phyloP scores from a whole-genome alignment of 306 rosid genomes.

The Casuarina equisetifolia region DNA sequence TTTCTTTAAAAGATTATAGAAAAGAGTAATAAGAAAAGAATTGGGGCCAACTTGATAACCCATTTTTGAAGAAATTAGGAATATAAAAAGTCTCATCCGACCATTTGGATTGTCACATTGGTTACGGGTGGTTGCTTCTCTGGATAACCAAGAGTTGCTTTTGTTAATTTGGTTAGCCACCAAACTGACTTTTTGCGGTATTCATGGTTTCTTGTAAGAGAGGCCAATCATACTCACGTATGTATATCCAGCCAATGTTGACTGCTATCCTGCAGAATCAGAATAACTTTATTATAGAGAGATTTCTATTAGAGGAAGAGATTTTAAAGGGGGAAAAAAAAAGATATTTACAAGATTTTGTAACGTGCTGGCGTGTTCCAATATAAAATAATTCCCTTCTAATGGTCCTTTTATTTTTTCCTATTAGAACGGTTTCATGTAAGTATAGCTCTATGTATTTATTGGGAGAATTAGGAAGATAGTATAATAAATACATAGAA shows the following conservation, averaged over 20 bases:
- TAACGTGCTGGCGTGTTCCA: neutral
- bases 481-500: no score
- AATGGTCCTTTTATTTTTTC: neutral
- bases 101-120: neutral
- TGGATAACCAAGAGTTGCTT: neutral
- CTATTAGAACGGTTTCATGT: no score
- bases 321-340: neutral
- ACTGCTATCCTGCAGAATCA: neutral
- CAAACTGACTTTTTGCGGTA: neutral
- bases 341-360: neutral
- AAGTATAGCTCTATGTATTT: no score
- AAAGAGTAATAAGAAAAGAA: neutral
- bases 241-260: neutral
- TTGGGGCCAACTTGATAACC: neutral
- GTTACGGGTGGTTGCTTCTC: neutral
- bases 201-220: neutral
- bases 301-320: neutral
- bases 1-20: neutral
- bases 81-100: neutral
- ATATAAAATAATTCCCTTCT: neutral
- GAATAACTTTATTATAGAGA: neutral
- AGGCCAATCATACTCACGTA: neutral
- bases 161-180: conserved; percentile 18
- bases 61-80: neutral
- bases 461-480: no score